Evolutionary conservation across 2,329 filamentous ascomycete genomes (phyloP), one percentile per base, ranked within the genome.

Genomic region (Sarocladiaceae sp.): DNA sequence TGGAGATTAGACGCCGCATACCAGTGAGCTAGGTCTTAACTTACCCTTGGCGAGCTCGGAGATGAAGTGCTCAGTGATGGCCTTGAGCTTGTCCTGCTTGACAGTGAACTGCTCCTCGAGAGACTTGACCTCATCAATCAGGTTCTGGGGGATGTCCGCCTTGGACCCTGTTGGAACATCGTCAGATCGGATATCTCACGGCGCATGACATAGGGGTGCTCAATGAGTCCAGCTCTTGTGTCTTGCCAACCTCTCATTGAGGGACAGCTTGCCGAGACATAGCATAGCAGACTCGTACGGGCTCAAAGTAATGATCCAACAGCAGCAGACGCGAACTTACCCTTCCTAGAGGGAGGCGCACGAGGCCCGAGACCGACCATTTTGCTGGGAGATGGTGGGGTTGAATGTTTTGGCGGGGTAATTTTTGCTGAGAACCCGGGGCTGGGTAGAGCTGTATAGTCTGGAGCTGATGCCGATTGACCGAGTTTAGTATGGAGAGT

Each of bases 51-150:
- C 78, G 45, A 98, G 78, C 72, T 98, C 93, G 26, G 75, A 76
- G 42, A 94, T 75, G 63, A 98, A 98, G 64, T 95, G 91, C 44
- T 86, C 74, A 33, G 88, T 91, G 58, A 98, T 90, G 53, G 84
- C 67, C 77, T 97, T 97, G 45, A 97, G 80, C 71, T 87, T 95
- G 29, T 76, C 67, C 1, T 76, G 76, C 52, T 85, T 78, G 35
- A 97, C 81, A 10, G 82, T 85, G 67, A 98, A 95, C 44, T 84
- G 66, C 47, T 89, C 77, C 70, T 97, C 93, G 19, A 97, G 76
- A 50, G 78, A 74, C 63, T 86, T 82, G 60, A 97, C 90, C 68
- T 96, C 85, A 29, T 68, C 62, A 44, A 88, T 70, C 52, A 96
- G 78, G 66, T 88, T 82, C 69, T 88, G 85, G 51, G 91, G 90